phyloP scores from a whole-genome alignment of 192 early-diverging fungal species.

The Coemansia sp. region DNA sequence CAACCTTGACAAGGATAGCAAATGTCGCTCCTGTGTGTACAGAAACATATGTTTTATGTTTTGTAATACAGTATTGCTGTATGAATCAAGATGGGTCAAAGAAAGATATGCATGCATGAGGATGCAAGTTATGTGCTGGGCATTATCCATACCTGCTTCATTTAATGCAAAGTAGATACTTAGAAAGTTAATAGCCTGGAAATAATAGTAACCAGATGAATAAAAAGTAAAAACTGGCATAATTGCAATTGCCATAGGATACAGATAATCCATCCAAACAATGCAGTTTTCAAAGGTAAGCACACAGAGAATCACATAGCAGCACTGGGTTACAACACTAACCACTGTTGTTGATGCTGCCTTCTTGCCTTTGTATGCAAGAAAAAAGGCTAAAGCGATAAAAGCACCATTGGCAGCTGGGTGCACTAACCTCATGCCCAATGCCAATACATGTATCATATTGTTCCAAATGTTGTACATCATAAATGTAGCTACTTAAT shows the following conservation, averaged over 20 bases:
- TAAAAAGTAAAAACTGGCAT: conserved; percentile 5
- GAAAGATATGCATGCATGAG: conserved; percentile 8
- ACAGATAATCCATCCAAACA: neutral
- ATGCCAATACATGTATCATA: too few relatives aligned
- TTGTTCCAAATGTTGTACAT: too few relatives aligned
- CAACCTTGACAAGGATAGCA: conserved; percentile 13
- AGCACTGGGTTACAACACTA: conserved; percentile 4
- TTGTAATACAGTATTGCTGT: conserved; percentile 3
- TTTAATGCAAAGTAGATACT: conserved; percentile 10
- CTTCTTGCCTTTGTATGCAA: neutral
- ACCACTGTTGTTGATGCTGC: neutral
- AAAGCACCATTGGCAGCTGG: neutral
- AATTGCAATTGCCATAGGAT: neutral
- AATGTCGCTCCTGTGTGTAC: conserved; percentile 15
- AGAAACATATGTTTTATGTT: conserved; percentile 4
- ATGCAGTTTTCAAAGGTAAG: neutral
- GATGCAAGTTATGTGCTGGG: neutral
- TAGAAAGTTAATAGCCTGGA: conserved; percentile 14
- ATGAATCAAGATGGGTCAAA: conserved; percentile 9
- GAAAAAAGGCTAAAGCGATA: neutral
- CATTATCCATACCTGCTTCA: neutral
- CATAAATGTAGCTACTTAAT: too few relatives aligned
- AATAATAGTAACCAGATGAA: neutral
- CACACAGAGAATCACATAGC: neutral
- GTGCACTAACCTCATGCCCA: too few relatives aligned